Evolutionary conservation across 768 basidiomycete genomes (phyloP).

Genomic region (Porphyrellus cyaneotinctus): DNA sequence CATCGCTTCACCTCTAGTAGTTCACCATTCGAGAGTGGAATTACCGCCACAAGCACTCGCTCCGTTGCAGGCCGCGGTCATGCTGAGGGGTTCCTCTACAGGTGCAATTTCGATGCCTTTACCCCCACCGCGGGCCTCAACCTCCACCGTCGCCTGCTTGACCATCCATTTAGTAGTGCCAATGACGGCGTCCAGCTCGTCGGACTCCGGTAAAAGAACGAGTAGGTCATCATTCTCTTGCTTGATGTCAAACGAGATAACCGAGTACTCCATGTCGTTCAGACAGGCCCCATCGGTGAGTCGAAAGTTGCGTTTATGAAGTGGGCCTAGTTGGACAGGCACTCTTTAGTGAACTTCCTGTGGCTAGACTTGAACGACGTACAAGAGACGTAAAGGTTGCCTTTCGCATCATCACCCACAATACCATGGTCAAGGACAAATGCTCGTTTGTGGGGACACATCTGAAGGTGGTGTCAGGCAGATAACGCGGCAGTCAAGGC

Average conservation of each 20-base stretch:
- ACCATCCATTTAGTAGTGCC: conserved; percentile 66
- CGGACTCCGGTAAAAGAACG: conserved; percentile 48
- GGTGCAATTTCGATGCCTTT: conserved; percentile 37
- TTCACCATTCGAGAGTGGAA: conserved; percentile 6
- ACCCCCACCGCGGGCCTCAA: conserved; percentile 25
- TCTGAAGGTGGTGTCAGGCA: conserved; percentile 22
- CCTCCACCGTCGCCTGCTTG: conserved; percentile 46
- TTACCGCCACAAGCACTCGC: background rate
- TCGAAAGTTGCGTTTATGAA: conserved; percentile 66
- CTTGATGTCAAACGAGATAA: conserved; percentile 58
- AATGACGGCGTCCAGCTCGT: conserved; percentile 55
- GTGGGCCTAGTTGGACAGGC: conserved; percentile 39
- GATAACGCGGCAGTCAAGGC: background rate
- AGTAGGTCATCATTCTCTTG: conserved; percentile 42
- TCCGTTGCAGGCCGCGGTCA: background rate
- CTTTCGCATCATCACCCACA: conserved; percentile 58
- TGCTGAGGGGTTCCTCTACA: background rate
- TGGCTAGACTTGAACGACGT: conserved; percentile 14
- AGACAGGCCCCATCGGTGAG: conserved; percentile 54
- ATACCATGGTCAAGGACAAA: conserved; percentile 71
- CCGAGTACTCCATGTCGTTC: conserved; percentile 54
- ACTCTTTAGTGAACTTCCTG: background rate
- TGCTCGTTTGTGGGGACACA: conserved; percentile 52
- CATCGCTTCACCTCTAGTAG: background rate
- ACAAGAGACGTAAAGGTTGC: conserved; percentile 50